Evolutionary conservation across 129 eudicot genomes (phyloP).

Genomic region (Flaveria trinervia): DNA sequence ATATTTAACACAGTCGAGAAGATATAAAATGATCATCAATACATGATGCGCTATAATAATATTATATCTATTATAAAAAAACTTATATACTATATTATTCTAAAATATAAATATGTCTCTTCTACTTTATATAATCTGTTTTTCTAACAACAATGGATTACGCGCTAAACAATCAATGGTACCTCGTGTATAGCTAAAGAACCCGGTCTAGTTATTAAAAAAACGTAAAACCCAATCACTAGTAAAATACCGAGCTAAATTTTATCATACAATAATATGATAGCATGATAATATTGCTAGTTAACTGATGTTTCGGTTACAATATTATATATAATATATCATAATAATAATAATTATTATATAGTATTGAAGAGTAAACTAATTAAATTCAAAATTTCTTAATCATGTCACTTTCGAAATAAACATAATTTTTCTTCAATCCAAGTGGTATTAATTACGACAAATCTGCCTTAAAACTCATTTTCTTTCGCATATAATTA

Average conservation of each 20-base stretch:
- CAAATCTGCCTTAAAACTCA: constrained; percentile 1
- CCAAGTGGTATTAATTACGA: background rate
- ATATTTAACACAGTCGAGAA: background rate
- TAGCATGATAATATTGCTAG: background rate
- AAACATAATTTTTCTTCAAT: background rate
- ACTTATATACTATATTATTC: too few relatives aligned
- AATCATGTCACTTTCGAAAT: constrained; percentile 19
- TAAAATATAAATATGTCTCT: too few relatives aligned
- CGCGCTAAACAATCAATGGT: too few relatives aligned
- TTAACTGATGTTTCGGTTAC: background rate
- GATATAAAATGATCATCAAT: background rate
- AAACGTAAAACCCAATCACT: background rate
- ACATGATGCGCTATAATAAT: too few relatives aligned
- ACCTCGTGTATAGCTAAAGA: background rate
- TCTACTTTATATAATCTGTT: too few relatives aligned
- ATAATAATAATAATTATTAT: background rate
- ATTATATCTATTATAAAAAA: too few relatives aligned
- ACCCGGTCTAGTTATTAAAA: background rate
- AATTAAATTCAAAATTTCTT: background rate
- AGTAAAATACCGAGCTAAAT: background rate
- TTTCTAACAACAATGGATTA: too few relatives aligned
- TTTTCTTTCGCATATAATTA: constrained; percentile 6
- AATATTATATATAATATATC: background rate
- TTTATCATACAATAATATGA: background rate
- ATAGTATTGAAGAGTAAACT: background rate